Evolutionary conservation across 2,329 filamentous ascomycete genomes (phyloP), one percentile per base, ranked within the genome.

Genomic region (Aspergillus sp.): DNA sequence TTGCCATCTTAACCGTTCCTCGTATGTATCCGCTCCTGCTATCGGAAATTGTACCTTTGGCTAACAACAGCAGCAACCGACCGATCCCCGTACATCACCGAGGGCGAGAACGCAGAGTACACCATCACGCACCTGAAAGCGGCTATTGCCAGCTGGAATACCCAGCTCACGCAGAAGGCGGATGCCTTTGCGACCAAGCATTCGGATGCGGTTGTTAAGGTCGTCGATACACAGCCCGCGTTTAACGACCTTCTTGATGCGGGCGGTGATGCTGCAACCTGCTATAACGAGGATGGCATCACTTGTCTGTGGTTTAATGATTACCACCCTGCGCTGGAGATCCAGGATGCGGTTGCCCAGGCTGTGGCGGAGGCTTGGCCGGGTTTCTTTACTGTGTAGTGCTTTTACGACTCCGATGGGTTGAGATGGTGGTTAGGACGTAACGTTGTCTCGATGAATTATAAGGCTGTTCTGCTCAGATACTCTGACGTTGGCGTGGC

Each of bases 221-320:
- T 60, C 5, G 33, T 55, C 5, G 58, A 60, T 11, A 58, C 55
- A 1, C 58, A 60, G 40, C 46, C 58, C 2, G 55, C 44, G 3
- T 60, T 60, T 12, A 55, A 58, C 19, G 31, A 47, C 7, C 15
- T 55, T 4, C 43, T 60, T 2, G 58, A 60, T 52, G 51, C 35
- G 23, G 58, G 48, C 17, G 44, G 27, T 5, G 47, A 45, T 2
- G 44, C 40, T 8, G 58, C 58, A 12, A 27, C 35, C 35, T 60
- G 58, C 51, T 58, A 17, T 15, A 57, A 58, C n/a, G 23, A 33
- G 9, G 58, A 60, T 8, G 55, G 58, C 0, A 37, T 55, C 2
- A 49, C 55, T 5, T 60, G 58, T 55, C 45, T 60, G 3, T 60
- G 58, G 58, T 60, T 60, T n/a, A 58, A 60, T 41, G 55, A 60